Percentiles rank a stretch among this genome's conserved stretches.
phyloP scores from a whole-genome alignment of 1,139 yeast species.

The Geotrichum restrictum region DNA sequence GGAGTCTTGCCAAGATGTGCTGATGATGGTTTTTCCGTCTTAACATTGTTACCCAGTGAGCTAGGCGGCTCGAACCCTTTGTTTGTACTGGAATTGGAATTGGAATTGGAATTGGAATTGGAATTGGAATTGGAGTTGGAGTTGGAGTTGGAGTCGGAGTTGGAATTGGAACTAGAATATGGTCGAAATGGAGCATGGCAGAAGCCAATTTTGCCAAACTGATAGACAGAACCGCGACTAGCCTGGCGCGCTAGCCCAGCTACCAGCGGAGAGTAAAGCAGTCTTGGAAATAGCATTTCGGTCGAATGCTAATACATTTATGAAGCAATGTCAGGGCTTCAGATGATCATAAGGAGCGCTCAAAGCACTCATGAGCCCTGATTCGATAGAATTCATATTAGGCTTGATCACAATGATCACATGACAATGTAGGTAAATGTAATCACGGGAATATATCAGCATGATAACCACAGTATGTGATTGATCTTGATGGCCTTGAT shows the following conservation, averaged over 20 bases:
- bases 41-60: not conserved
- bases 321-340: not conserved
- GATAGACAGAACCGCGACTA: not conserved
- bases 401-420: no score
- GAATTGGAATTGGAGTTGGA: not conserved
- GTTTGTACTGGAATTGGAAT: not conserved
- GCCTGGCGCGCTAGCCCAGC: not conserved
- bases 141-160: no score
- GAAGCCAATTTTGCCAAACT: no score
- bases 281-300: not conserved
- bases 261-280: conserved; percentile 1
- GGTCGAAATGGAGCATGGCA: not conserved
- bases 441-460: not conserved
- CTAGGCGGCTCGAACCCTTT: not conserved
- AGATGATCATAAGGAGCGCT: not conserved
- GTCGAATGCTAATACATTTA: not conserved
- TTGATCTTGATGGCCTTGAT: not conserved
- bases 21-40: conserved; percentile 1
- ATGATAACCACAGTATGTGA: not conserved
- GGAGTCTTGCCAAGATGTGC: conserved; percentile 14
- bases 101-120: not conserved
- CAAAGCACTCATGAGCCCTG: not conserved
- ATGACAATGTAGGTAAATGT: not conserved
- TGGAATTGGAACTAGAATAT: not conserved
- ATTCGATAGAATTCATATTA: not conserved